phyloP scores from a whole-genome alignment of 441 rosid species.

The Pelargonium myrrhifolium region DNA sequence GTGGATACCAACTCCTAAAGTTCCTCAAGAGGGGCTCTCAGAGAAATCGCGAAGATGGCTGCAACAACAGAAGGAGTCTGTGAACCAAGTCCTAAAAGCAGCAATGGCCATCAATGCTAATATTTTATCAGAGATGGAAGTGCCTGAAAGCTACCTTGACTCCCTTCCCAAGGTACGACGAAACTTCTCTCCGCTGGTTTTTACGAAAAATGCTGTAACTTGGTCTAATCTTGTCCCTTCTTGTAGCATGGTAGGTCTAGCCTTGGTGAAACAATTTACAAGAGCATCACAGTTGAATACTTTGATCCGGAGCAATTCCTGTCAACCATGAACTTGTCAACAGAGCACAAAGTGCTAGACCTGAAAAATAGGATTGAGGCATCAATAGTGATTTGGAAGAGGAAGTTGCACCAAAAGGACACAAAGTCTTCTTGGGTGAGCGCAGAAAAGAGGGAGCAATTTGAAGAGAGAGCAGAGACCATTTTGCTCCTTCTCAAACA shows the following conservation, averaged over 20 bases:
- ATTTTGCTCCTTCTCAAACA: slow-evolving; percentile 77
- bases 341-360: slow-evolving; percentile 83
- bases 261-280: slow-evolving; percentile 76
- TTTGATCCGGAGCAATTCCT: slow-evolving; percentile 82
- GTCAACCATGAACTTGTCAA: slow-evolving; percentile 59
- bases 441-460: slow-evolving; percentile 74
- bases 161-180: slow-evolving; percentile 80
- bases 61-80: slow-evolving; percentile 76
- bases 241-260: slow-evolving; percentile 77
- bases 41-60: slow-evolving; percentile 57
- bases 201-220: neutral
- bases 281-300: slow-evolving; percentile 64
- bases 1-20: slow-evolving; percentile 91
- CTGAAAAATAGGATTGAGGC: slow-evolving; percentile 92
- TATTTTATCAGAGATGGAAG: slow-evolving; percentile 79
- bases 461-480: slow-evolving; percentile 94
- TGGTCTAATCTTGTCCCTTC: neutral
- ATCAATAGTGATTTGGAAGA: slow-evolving; percentile 80
- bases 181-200: neutral
- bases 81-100: slow-evolving; percentile 89
- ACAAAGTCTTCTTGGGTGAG: slow-evolving; percentile 61
- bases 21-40: slow-evolving; percentile 73
- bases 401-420: slow-evolving; percentile 82
- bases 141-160: slow-evolving; percentile 89
- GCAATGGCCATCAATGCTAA: slow-evolving; percentile 98